These are phyloP conservation scores for Ormosia semicastrata DNA, from an alignment of 306 rosid genomes.

Conservation along the genomic window DNA sequence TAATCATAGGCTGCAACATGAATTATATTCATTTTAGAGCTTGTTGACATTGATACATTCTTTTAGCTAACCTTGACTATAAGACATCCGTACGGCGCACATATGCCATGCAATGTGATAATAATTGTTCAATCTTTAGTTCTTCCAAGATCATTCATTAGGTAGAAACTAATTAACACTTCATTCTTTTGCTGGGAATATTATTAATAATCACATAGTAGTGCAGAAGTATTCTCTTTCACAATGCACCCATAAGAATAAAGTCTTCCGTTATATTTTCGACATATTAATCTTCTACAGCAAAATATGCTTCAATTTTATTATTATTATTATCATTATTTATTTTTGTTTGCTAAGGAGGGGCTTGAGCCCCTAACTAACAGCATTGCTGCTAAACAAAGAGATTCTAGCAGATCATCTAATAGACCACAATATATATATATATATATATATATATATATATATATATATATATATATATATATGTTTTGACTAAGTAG, in stretches of 20 bases:
- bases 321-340: no score
- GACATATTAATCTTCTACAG: not conserved
- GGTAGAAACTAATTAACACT: not conserved
- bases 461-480: no score
- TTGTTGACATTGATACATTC: not conserved
- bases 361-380: no score
- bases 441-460: no score
- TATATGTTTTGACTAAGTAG: no score
- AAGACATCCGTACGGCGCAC: not conserved
- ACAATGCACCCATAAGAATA: not conserved
- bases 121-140: not conserved
- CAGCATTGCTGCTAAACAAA: no score
- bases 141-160: not conserved
- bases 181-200: not conserved
- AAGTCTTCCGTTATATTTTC: not conserved
- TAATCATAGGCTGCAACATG: not conserved
- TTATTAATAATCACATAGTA: no score
- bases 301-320: not conserved
- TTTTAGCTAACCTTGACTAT: not conserved
- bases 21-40: not conserved
- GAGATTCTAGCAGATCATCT: no score
- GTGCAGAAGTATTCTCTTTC: not conserved
- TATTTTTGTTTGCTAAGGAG: no score
- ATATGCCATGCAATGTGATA: not conserved
- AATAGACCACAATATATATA: no score